Base-by-base conservation (phyloP, 2,329 filamentous ascomycete species). In the Seiridium unicorne region DNA sequence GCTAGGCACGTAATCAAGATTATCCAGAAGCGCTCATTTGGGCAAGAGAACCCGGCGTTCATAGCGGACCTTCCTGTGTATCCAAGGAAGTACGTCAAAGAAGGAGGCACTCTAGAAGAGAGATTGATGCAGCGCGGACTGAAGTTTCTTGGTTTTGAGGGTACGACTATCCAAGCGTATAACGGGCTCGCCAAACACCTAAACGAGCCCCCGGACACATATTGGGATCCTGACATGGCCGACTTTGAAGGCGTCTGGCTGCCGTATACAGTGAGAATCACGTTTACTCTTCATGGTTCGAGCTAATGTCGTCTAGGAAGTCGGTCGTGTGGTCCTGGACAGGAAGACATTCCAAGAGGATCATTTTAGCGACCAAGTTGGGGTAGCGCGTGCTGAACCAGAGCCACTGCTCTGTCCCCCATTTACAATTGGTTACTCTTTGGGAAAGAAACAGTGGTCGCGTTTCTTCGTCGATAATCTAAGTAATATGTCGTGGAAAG, bases 291-390 rank as follows among this genome's bases (percentile, higher is more conserved):
- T 26, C 2, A 2, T 2, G 18, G 18, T 26, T 26, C 18, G 18
- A 26, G 2, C 18, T 26, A 26, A 26, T 26, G 2, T 26, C 18
- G 18, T 26, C 18, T 26, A 26, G 18, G 18, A 26, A 26, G 2
- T 2, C 18, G 71, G 69, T 3, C 60, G 70, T 13, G 57, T 72
- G 5, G 57, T 73, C 11, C 58, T 72, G 1, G 71, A 73, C 46
- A 61, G 68, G n/a, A 69, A 67, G 62, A 70, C 69, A 0, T 73
- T 70, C 34, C 63, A 61, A 26, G 65, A 71, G 51, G 70, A 72
- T 35, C 61, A 70, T 7, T 61, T 44, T 2, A 40, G 66, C 42
- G 62, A 55, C 7, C 58, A 62, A 5, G 42, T 61, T 8, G 51
- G 51, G 26, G 59, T 68, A 10, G 67, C 62, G 54, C 60, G 42